These are phyloP conservation scores for Fusarium fracticaudum DNA, from an alignment of 2,329 filamentous ascomycete genomes.

Conservation along the genomic window DNA sequence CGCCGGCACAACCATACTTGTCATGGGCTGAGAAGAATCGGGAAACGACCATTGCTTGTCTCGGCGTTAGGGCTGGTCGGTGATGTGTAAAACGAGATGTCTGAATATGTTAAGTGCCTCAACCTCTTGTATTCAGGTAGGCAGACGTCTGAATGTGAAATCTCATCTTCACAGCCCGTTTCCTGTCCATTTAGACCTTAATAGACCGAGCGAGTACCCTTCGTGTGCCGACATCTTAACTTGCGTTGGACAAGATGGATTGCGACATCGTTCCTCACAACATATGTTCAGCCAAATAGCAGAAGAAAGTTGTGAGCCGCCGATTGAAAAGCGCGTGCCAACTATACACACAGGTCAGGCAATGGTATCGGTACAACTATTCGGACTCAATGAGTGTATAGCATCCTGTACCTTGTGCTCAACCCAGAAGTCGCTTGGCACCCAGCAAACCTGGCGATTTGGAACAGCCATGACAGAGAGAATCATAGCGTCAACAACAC, in stretches of 20 bases:
- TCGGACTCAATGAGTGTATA: neutral
- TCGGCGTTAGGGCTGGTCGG: slow-evolving; percentile 18
- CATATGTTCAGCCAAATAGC: neutral
- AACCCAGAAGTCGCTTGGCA: neutral
- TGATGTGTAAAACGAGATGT: slow-evolving; percentile 16
- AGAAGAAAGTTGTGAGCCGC: neutral
- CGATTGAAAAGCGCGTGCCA: neutral
- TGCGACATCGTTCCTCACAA: neutral
- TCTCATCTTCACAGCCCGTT: neutral
- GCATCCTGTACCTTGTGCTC: too few species aligned
- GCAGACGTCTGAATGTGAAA: slow-evolving; percentile 7
- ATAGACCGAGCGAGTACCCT: neutral
- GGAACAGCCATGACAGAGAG: neutral
- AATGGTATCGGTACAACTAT: neutral
- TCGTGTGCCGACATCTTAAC: too few species aligned
- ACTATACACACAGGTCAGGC: neutral
- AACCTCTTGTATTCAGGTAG: slow-evolving; percentile 8
- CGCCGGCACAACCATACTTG: neutral
- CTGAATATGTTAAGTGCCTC: neutral
- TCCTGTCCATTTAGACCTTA: neutral
- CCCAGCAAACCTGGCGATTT: neutral
- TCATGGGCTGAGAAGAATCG: neutral
- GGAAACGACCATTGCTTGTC: neutral
- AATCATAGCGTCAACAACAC: neutral
- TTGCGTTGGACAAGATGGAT: neutral